Base-by-base conservation (phyloP, 106 monocot species). In the Allium sativum region DNA sequence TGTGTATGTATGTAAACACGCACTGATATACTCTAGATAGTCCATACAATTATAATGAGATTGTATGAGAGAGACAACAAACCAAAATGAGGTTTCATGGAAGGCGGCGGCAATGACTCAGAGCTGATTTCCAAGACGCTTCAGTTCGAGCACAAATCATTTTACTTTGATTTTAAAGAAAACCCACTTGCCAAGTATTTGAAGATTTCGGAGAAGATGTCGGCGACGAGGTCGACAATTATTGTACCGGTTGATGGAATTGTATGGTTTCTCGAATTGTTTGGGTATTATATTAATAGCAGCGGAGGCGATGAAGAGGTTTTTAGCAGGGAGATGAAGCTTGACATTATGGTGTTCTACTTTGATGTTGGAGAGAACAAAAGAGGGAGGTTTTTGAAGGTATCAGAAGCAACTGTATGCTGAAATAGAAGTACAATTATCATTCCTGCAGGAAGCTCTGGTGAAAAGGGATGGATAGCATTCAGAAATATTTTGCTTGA, bases 141-240 rank as follows among this genome's bases (percentile, higher is more conserved):
- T 40, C 93, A 93, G 68, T 82, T 93, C 52, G 93, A 93, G 79
- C 88, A 93, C 73, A 93, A 93, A 68, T 73, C 85, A 18, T 93
- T 93, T 75, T 93, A 93, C 70, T 93, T 93, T 65, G 93, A 93
- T 66, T 79, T 93, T 45, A 93, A 93, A 72, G 88, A 93, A 79
- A 93, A 93, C 55, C 82, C 88, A 9, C 65, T 84, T 15, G 88
- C 88, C 1, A 61, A 75, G 65, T 93, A 93, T 59, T 78, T 93
- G 12, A 93, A 93, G 85, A 93, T 93, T 65, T 93, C 93, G 7
- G 93, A 93, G 84, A 93, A 93, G 73, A 93, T 88, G 16, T 77
- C 93, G 13, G 88, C 88, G 9, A 88, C 87, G 22, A 67, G 88
- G 67, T 85, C 88, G 21, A 93, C 93, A 18, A 93, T 93, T 62